Evolutionary conservation across 129 eudicot species (phyloP).

Genomic region (Tanacetum coccineum): DNA sequence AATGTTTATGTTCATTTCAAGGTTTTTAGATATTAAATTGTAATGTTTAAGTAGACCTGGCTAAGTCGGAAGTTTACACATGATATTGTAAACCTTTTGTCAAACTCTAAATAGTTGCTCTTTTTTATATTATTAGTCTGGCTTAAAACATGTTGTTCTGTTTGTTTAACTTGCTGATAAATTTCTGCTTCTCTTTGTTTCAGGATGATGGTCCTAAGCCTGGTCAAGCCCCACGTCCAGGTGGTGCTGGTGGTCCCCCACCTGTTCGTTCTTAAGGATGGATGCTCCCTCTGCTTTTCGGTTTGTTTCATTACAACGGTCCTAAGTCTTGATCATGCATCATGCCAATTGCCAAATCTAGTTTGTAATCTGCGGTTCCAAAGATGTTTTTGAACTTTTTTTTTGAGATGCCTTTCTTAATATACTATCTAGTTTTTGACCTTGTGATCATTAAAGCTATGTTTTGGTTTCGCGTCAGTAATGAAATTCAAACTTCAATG

Average conservation of each 20-base stretch:
- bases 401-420: slow-evolving; percentile 10
- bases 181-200: neutral
- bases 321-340: neutral
- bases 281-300: neutral
- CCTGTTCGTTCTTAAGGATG: slow-evolving; percentile 41
- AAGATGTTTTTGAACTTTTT: slow-evolving; percentile 5
- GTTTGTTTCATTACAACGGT: too few species aligned
- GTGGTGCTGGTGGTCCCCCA: slow-evolving; percentile 46
- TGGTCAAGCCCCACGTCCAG: slow-evolving; percentile 59
- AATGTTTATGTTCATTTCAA: too few species aligned
- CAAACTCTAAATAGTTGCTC: too few species aligned
- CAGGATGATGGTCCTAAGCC: slow-evolving; percentile 70
- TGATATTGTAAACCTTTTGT: too few species aligned
- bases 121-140: too few species aligned
- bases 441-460: slow-evolving; percentile 11
- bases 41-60: too few species aligned
- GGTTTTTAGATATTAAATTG: too few species aligned
- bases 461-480: slow-evolving; percentile 1
- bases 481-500: slow-evolving; percentile 12
- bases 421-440: slow-evolving; percentile 5
- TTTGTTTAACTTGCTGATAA: too few species aligned
- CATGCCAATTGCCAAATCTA: neutral
- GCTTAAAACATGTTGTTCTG: too few species aligned
- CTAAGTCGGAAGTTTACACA: too few species aligned
- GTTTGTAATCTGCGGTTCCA: too few species aligned